Evolutionary conservation across 1,284 basidiomycete genomes (phyloP).

Genomic region (Mrakiaceae sp.): DNA sequence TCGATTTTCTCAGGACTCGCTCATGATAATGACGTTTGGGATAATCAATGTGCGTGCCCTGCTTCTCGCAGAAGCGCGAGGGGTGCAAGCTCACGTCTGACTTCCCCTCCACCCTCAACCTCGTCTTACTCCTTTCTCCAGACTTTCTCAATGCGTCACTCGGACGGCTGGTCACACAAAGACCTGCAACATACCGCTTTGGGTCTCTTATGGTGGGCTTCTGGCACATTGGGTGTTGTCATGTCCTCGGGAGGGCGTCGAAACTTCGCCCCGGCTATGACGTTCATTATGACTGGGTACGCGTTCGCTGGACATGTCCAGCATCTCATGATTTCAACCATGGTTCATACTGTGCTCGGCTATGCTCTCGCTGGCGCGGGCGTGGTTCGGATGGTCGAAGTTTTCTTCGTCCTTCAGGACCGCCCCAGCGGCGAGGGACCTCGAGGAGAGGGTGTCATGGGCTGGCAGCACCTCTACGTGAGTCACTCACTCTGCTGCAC

Average conservation of each 20-base stretch:
- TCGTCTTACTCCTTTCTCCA: neutral
- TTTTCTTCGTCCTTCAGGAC: conserved; percentile 56
- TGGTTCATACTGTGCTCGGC: conserved; percentile 15
- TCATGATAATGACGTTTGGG: conserved; percentile 17
- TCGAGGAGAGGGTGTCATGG: conserved; percentile 32
- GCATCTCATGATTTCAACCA: conserved; percentile 3
- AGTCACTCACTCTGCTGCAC: conserved; percentile 30
- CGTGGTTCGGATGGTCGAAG: conserved; percentile 66
- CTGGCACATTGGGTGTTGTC: conserved; percentile 12
- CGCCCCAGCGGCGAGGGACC: conserved; percentile 27
- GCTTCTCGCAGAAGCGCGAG: too few relatives aligned
- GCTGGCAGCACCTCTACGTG: conserved; percentile 78
- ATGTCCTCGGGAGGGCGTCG: conserved; percentile 10
- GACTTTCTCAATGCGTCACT: conserved; percentile 16
- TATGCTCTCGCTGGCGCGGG: conserved; percentile 78
- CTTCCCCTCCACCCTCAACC: neutral
- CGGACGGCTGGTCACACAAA: conserved; percentile 15
- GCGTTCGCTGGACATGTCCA: conserved; percentile 14
- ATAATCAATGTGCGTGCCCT: conserved; percentile 4
- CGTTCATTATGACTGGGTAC: conserved; percentile 17
- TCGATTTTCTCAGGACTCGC: conserved; percentile 1
- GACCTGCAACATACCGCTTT: conserved; percentile 15
- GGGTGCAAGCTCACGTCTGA: neutral
- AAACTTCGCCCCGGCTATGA: conserved; percentile 15
- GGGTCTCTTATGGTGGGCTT: conserved; percentile 15